phyloP scores from a whole-genome alignment of 805 yeast species.

The Lipomyces spencermartinsiae region DNA sequence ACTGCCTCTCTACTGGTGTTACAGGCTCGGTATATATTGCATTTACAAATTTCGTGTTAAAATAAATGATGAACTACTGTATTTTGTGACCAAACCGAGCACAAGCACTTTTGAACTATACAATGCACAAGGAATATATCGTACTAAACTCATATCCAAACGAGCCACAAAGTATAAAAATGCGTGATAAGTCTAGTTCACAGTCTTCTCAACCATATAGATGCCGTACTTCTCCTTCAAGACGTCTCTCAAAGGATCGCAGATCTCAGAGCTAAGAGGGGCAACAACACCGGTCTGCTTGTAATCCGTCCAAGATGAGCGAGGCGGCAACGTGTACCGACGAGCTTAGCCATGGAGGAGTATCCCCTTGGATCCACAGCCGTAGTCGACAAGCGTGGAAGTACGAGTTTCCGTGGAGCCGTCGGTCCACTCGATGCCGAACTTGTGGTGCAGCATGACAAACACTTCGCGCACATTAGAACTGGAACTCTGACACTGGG shows the following conservation, averaged over 20 bases:
- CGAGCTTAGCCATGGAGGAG: conserved; percentile 98
- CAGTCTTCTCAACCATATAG: conserved; percentile 85
- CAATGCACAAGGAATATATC: not conserved
- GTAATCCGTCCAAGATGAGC: conserved; percentile 80
- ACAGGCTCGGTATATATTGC: not conserved
- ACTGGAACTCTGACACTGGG: too few species aligned
- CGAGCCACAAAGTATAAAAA: not conserved
- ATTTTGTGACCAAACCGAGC: not conserved
- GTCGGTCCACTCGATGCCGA: conserved; percentile 95
- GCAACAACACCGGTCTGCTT: conserved; percentile 82
- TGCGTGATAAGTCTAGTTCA: conserved; percentile 45
- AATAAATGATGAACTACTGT: not conserved
- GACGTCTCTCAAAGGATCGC: conserved; percentile 87
- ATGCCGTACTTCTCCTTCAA: conserved; percentile 90
- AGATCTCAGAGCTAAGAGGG: conserved; percentile 89
- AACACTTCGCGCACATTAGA: too few species aligned
- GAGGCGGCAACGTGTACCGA: conserved; percentile 96
- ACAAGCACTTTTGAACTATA: not conserved
- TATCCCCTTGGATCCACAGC: conserved; percentile 86
- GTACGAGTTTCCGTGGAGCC: conserved; percentile 92
- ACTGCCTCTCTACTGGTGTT: too few species aligned
- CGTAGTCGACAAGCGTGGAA: conserved; percentile 92
- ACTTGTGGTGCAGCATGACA: conserved; percentile 95
- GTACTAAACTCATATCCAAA: not conserved
- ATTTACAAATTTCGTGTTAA: not conserved